Base-by-base conservation (phyloP, 225 moss, liverwort and hornwort species). In the Pseudoscleropodium purum region DNA sequence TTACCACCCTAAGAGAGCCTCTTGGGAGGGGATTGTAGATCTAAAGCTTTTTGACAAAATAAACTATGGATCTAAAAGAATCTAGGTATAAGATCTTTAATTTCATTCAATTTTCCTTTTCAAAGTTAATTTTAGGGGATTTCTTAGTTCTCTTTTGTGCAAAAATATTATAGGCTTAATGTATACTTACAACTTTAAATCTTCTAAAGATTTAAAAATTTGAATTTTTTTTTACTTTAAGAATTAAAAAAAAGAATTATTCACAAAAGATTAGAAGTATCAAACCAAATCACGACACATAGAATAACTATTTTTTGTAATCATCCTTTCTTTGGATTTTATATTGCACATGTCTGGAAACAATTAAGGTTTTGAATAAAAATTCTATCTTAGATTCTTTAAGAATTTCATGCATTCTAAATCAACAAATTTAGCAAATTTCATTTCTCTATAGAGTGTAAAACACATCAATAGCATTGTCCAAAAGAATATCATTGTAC, bases 241-340 rank as follows among this genome's bases (percentile, higher is more conserved):
- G n/a, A n/a, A n/a, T n/a, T n/a, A n/a, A n/a, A n/a, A n/a, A n/a
- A n/a, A n/a, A n/a, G n/a, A n/a, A n/a, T n/a, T n/a, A n/a, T n/a
- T n/a, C n/a, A n/a, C n/a, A n/a, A 21, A n/a, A 67, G 23, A n/a
- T 68, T 12, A 6, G 21, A 68, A n/a, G 11, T 68, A n/a, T 23
- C 20, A n/a, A 4, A 68, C 1, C n/a, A 68, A 37, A n/a, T n/a
- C 37, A 3, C 4, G 36, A 10, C 2, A 21, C 2, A 21, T 6
- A 11, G 4, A 37, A 68, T 20, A 20, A n/a, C 3, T 21, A 1
- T 23, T n/a, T 37, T 36, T 37, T 68, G 20, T n/a, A 12, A n/a
- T 37, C 21, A n/a, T 23, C 12, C 1, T 68, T 37, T 23, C 12
- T 11, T 21, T n/a, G 2, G 19, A 67, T 36, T 57, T 21, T 57